phyloP scores from a whole-genome alignment of 208 protist species.

The Trypanosoma cruzi region DNA sequence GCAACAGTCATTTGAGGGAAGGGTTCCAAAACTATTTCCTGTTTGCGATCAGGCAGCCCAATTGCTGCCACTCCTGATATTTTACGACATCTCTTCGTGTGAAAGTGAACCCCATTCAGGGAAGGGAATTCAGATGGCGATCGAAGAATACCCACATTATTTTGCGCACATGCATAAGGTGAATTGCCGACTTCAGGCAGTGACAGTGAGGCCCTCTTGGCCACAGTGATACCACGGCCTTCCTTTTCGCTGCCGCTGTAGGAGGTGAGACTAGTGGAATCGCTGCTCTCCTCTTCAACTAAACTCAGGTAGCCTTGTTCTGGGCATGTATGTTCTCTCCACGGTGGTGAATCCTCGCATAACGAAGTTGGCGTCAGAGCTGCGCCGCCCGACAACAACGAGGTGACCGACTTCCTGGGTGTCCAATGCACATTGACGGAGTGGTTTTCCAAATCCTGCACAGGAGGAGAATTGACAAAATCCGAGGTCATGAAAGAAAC shows the following conservation, averaged over 20 bases:
- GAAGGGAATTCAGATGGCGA: neutral
- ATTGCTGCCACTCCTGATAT: too few species aligned
- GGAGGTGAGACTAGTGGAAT: constrained; percentile 25
- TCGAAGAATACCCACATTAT: neutral
- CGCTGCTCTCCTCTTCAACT: neutral
- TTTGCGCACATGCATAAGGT: neutral
- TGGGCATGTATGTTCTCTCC: neutral
- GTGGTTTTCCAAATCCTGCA: neutral
- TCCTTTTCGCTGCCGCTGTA: constrained; percentile 13
- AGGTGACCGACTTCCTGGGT: neutral
- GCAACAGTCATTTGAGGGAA: too few species aligned
- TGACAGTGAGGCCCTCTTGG: neutral
- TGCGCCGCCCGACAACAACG: neutral
- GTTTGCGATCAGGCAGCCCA: too few species aligned
- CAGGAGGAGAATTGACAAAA: neutral
- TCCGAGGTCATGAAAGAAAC: neutral
- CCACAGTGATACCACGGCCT: neutral
- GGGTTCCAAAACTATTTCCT: too few species aligned
- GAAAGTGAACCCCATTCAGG: too few species aligned
- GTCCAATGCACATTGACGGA: neutral
- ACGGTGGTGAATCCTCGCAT: neutral
- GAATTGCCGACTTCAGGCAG: neutral
- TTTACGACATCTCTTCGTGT: too few species aligned
- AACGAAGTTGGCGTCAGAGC: neutral
- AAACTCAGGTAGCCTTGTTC: too few species aligned